Conservation (phyloP, 2,329 filamentous ascomycete genomes). For the Tolypocladium nubicola region DNA sequence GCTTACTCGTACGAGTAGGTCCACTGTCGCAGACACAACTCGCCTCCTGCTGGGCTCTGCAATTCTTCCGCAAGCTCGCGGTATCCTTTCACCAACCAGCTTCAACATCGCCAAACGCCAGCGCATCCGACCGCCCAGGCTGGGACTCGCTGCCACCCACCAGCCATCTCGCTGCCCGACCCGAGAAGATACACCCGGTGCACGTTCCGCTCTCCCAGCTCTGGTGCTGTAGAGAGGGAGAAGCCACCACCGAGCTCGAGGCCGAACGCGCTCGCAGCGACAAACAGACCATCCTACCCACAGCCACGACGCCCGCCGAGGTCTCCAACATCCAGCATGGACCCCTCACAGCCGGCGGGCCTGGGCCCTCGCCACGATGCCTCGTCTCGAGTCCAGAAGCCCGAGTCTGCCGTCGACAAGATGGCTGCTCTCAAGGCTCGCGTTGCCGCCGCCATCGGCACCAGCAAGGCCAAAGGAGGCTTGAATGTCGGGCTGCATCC, state of each 20-base stretch:
- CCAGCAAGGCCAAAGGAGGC: constrained; percentile 51
- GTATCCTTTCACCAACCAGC: background rate
- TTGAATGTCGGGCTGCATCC: constrained; percentile 70
- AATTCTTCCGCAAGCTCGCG: background rate
- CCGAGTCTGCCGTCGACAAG: constrained; percentile 49
- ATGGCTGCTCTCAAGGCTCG: constrained; percentile 71
- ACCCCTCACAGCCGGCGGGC: constrained; percentile 37
- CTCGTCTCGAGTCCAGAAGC: constrained; percentile 42
- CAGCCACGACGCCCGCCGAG: background rate
- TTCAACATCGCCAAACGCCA: background rate
- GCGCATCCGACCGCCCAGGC: background rate
- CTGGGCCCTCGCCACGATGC: constrained; percentile 47
- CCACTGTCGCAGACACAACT: background rate
- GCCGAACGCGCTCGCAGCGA: background rate
- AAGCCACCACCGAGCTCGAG: background rate
- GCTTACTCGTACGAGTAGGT: too few relatives aligned
- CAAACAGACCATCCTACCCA: background rate
- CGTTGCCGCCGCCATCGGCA: constrained; percentile 63
- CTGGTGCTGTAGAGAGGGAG: background rate
- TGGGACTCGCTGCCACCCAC: background rate
- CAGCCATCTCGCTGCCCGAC: background rate
- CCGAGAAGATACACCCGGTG: background rate
- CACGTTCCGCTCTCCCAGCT: background rate
- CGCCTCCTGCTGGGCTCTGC: background rate
- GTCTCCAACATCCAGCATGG: constrained; percentile 26